Percentiles rank a stretch among this genome's conserved stretches.
Conservation (phyloP, 768 basidiomycete genomes). For the Megacollybia marginata region DNA sequence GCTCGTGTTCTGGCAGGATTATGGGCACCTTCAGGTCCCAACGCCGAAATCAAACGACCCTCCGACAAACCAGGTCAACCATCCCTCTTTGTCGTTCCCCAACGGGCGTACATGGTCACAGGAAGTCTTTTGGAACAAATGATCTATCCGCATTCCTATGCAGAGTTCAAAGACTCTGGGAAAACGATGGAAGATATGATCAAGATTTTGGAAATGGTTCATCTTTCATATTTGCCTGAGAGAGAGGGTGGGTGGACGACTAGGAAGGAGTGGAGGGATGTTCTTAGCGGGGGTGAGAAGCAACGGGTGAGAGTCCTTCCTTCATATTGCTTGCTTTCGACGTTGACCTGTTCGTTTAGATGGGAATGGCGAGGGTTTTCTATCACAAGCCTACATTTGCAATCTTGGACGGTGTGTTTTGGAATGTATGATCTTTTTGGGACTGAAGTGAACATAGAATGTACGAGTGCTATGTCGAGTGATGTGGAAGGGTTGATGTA, state of each 20-base stretch:
- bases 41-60: conserved; percentile 25
- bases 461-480: conserved; percentile 91
- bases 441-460: conserved; percentile 45
- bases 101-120: conserved; percentile 86
- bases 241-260: conserved; percentile 88
- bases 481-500: conserved; percentile 98
- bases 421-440: not conserved
- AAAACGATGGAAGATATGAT: conserved; percentile 63
- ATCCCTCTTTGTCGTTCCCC: conserved; percentile 82
- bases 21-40: conserved; percentile 60
- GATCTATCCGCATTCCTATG: conserved; percentile 86
- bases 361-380: conserved; percentile 91
- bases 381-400: conserved; percentile 82
- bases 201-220: conserved; percentile 72
- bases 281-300: conserved; percentile 94
- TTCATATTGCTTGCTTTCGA: conserved; percentile 5
- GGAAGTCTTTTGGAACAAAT: conserved; percentile 89
- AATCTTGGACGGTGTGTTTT: conserved; percentile 69
- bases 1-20: conserved; percentile 85
- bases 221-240: conserved; percentile 76
- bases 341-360: conserved; percentile 29
- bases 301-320: conserved; percentile 53
- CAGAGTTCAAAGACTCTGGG: conserved; percentile 55
- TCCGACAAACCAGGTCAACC: conserved; percentile 31
- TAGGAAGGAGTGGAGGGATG: conserved; percentile 94